A percentile compares a stretch with the other conserved stretches of the same genome.
phyloP scores from a whole-genome alignment of 2,329 filamentous ascomycete species.

The Ilyonectria destructans region DNA sequence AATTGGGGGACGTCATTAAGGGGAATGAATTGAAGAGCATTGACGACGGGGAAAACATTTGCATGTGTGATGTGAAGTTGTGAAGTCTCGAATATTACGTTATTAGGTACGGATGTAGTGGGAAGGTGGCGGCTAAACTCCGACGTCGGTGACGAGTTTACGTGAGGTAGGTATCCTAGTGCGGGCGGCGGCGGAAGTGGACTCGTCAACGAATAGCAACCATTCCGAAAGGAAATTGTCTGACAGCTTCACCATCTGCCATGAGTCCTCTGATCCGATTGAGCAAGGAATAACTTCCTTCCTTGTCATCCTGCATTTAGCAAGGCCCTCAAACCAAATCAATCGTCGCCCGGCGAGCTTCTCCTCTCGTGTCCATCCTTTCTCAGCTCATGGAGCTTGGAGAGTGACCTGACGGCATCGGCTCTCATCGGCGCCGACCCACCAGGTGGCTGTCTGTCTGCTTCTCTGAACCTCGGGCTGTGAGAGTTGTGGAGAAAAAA shows the following conservation, averaged over 20 bases:
- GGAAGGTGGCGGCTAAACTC: slow-evolving; percentile 20
- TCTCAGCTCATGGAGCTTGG: background rate
- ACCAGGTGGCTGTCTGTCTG: background rate
- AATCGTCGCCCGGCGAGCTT: slow-evolving; percentile 1
- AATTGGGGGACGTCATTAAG: slow-evolving; percentile 28
- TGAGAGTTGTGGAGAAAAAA: slow-evolving; percentile 19
- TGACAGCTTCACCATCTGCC: slow-evolving; percentile 4
- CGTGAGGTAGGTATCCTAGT: background rate
- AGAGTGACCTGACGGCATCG: background rate
- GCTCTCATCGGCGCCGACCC: slow-evolving; percentile 14
- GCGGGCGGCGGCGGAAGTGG: slow-evolving; percentile 11
- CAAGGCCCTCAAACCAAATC: background rate
- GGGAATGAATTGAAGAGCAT: slow-evolving; percentile 30
- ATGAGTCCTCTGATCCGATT: slow-evolving; percentile 5
- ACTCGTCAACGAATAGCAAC: slow-evolving; percentile 17
- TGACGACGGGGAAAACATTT: background rate
- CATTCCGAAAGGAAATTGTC: slow-evolving; percentile 12
- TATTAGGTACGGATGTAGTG: background rate
- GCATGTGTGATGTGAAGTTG: background rate
- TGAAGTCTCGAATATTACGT: background rate
- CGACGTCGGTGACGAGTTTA: slow-evolving; percentile 28
- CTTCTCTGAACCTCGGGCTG: slow-evolving; percentile 3
- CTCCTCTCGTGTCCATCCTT: background rate
- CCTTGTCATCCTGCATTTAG: background rate
- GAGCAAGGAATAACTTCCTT: background rate